A percentile compares a stretch with the other conserved stretches of the same genome.
phyloP scores from a whole-genome alignment of 345 rosid genomes.

The Adansonia digitata region DNA sequence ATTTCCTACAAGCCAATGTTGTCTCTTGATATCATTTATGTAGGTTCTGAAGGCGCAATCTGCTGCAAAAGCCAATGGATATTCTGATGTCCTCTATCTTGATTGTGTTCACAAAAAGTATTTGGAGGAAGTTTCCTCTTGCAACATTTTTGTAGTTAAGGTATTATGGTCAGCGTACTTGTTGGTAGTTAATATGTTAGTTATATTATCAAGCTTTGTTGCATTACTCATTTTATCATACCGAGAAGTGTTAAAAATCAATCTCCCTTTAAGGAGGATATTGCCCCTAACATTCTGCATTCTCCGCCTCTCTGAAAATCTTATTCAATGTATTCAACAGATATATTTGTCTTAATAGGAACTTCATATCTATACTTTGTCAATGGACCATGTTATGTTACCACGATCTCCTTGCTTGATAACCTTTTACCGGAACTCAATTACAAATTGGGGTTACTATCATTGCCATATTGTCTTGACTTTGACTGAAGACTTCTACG shows the following conservation, averaged over 20 bases:
- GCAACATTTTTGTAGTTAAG: constrained; percentile 52
- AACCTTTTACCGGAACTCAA: too few relatives aligned
- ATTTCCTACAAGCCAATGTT: background rate
- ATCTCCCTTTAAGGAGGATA: background rate
- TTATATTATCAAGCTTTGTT: background rate
- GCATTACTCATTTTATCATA: background rate
- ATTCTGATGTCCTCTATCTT: constrained; percentile 86
- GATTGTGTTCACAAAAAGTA: constrained; percentile 81
- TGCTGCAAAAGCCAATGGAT: constrained; percentile 82
- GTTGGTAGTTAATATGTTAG: background rate
- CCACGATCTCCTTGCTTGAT: background rate
- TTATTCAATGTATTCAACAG: background rate
- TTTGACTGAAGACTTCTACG: background rate
- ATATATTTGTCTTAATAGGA: background rate
- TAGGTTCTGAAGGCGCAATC: constrained; percentile 74
- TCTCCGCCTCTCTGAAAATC: background rate
- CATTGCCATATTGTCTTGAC: background rate
- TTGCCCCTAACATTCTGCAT: background rate
- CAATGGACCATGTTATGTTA: background rate
- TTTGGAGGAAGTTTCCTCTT: constrained; percentile 91
- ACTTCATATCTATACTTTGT: background rate
- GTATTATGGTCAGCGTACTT: constrained; percentile 23
- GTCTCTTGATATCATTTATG: background rate
- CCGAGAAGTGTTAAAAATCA: background rate
- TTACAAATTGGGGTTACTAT: background rate